phyloP scores from a whole-genome alignment of 108 stramenopile genomes.

The Nitzschia sp. region DNA sequence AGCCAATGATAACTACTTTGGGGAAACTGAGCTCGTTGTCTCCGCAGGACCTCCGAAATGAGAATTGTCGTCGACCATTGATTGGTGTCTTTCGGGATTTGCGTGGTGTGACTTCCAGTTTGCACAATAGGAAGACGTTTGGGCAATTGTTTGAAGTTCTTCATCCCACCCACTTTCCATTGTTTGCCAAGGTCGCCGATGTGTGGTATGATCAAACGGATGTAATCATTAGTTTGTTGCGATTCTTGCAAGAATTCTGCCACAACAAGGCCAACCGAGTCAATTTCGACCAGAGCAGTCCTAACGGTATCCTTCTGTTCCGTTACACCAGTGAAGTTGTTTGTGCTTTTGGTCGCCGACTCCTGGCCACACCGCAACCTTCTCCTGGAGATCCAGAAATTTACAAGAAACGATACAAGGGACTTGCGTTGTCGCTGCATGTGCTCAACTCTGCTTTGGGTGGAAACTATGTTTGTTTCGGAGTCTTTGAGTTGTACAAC shows the following conservation, averaged over 20 bases:
- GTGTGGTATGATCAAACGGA: conserved; percentile 93
- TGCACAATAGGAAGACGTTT: conserved; percentile 94
- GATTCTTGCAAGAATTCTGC: conserved; percentile 95
- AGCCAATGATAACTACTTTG: conserved; percentile 81
- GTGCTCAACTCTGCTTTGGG: conserved; percentile 91
- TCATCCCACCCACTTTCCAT: conserved; percentile 85
- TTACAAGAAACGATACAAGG: conserved; percentile 94
- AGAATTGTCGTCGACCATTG: conserved; percentile 70
- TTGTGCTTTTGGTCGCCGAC: conserved; percentile 84
- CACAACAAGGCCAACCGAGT: conserved; percentile 97
- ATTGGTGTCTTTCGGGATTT: conserved; percentile 94
- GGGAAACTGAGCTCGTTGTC: conserved; percentile 65
- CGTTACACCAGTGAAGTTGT: conserved; percentile 90
- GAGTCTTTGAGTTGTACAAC: conserved; percentile 95
- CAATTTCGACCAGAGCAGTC: conserved; percentile 94
- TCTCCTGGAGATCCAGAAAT: conserved; percentile 59
- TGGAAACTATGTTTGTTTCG: conserved; percentile 97
- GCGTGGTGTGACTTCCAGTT: conserved; percentile 85
- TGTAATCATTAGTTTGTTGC: conserved; percentile 91
- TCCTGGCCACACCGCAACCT: conserved; percentile 58
- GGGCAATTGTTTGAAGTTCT: conserved; percentile 89
- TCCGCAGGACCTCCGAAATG: conserved; percentile 65
- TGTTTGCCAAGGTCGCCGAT: conserved; percentile 87
- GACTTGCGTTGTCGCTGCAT: conserved; percentile 80
- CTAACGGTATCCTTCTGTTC: conserved; percentile 98